Evolutionary conservation across 768 basidiomycete genomes (phyloP), one percentile per base, ranked within the genome.

Genomic region (Fomitopsis pulvina): DNA sequence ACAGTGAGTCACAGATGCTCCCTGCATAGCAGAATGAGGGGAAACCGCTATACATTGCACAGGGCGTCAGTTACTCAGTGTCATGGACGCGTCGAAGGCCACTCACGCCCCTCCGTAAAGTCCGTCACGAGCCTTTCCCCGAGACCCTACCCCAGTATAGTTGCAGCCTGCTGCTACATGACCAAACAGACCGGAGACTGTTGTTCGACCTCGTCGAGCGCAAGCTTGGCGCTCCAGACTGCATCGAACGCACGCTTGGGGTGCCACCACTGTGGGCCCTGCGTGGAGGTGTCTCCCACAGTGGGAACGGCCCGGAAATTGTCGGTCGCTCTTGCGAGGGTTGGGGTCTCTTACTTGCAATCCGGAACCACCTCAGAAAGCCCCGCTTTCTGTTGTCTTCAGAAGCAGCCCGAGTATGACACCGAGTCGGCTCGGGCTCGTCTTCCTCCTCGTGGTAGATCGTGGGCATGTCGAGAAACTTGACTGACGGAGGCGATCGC

Each of bases 381-480:
- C 51, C 41, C 16, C 26, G 27, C 28, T 41, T 48, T 22, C 47
- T 48, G 51, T 51, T 54, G 25, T 26, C 51, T 26, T 34, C 24
- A 24, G 41, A n/a, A 20, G 18, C 28, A 11, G 51, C 18, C 16
- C 11, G 37, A 26, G 39, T 21, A 40, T 29, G 24, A 21, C 37
- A n/a, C 39, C 45, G 39, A 29, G 41, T 20, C 41, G 47, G 37
- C 26, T 48, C 50, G 25, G 47, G 41, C n/a, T 57, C 60, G 34
- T 55, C 53, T 47, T 61, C 58, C 38, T 61, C 53, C 39, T 62
- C 64, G 55, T 81, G 81, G 59, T 83, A 76, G 8, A 85, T 71
- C 2, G 75, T 83, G 14, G 84, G 83, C 47, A 71, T 69, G 50
- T 84, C 82, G 25, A 80, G 80, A 53, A 87, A 87, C 56, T 83